phyloP scores from a whole-genome alignment of 768 basidiomycete species.

The Pleurotus tuber-regium region DNA sequence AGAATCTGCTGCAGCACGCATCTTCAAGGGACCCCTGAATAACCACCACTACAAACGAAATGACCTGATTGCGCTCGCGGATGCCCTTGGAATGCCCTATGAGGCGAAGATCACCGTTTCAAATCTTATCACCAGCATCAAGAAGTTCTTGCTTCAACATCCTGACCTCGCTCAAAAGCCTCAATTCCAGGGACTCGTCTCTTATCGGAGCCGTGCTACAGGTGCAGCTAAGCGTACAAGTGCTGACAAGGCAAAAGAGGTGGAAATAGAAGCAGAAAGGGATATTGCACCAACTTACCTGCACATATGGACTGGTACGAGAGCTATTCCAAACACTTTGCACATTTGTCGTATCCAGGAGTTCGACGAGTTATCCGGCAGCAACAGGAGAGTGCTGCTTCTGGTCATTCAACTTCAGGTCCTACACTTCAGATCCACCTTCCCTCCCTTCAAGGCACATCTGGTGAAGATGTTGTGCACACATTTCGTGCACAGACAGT shows the following conservation, averaged over 20 bases:
- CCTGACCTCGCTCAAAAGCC: not conserved
- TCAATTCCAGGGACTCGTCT: not conserved
- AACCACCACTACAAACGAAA: not conserved
- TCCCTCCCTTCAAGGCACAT: conserved; percentile 10
- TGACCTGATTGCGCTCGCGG: not conserved
- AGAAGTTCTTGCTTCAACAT: not conserved
- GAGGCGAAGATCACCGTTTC: not conserved
- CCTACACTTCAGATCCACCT: conserved; percentile 7
- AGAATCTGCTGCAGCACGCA: not conserved
- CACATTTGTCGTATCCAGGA: conserved; percentile 20
- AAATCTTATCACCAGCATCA: not conserved
- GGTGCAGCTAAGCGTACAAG: not conserved
- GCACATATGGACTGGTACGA: conserved; percentile 19
- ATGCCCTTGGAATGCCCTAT: not conserved
- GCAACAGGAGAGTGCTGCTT: conserved; percentile 10
- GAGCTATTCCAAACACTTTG: conserved; percentile 16
- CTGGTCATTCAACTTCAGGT: not conserved
- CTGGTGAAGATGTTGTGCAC: conserved; percentile 12
- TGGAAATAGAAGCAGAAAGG: not conserved
- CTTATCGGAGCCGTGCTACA: not conserved
- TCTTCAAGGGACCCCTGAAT: not conserved
- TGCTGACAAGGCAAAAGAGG: not conserved
- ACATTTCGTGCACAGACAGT: conserved; percentile 14
- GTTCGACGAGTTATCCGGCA: conserved; percentile 24
- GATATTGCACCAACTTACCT: not conserved